Evolutionary conservation across 2,329 filamentous ascomycete species (phyloP), one percentile per base, ranked within the genome.

Genomic region (Cladosporium sp.): DNA sequence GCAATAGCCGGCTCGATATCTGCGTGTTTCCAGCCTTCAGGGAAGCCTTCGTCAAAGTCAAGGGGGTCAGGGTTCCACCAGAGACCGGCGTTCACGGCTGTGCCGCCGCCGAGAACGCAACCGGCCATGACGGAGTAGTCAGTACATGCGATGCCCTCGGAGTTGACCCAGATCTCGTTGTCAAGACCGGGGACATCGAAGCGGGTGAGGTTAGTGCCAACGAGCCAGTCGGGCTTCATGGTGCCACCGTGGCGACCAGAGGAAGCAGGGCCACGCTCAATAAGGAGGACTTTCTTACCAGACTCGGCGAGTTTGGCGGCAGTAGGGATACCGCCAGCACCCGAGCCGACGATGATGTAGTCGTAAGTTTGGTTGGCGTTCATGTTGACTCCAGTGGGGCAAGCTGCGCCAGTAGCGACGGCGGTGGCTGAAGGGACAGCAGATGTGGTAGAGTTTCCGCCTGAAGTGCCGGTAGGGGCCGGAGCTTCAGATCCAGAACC

Each of bases 41-140:
- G 88, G 75, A 89, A 91, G 70, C 88, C 87, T 68, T 82, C 79
- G 68, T 91, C 85, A 77, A 87, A 91, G 68, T 91, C 88, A 7
- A 75, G 69, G 4, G 81, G 77, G 60, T 85, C 82, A 0, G 88
- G 79, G 69, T 82, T 84, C 79, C 84, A 87, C 81, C 84, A 89
- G 34, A 89, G 77, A 44, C 84, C 85, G 51, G 86, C 83, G 63
- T 89, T 90, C 66, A 89, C 78, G 25, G 84, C 82, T 13, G 83
- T 82, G 7, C 84, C 83, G 56, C 87, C 87, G 49, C 87, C 87
- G 2, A 90, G 78, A 42, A 90, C 78, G 61, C 87, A 90, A 13
- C 86, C 87, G 12, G 85, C 84, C 84, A 89, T 88, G 65, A 87
- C 83, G 61, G 87, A 85, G n/a, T 83, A 84, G 68, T 90, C 87